These are phyloP conservation scores for Zymoseptoria passerinii DNA, from an alignment of 2,329 filamentous ascomycete species.

Conservation along the genomic window DNA sequence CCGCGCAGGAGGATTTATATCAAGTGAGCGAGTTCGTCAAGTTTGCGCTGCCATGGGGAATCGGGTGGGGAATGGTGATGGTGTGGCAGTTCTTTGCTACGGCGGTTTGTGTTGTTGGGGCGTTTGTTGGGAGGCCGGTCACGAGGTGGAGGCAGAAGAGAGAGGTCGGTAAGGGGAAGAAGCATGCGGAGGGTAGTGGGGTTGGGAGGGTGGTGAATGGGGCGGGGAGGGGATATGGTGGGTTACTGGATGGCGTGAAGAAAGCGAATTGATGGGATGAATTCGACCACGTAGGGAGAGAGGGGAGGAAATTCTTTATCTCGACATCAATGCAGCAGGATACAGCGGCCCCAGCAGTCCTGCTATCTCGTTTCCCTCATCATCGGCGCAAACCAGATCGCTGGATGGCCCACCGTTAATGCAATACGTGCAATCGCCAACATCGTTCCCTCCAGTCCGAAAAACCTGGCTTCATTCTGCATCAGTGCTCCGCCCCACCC, in stretches of 20 bases:
- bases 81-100: constrained; percentile 59
- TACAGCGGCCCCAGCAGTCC: too few relatives aligned
- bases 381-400: constrained; percentile 31
- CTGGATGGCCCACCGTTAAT: constrained; percentile 38
- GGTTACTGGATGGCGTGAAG: not conserved
- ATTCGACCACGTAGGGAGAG: too few relatives aligned
- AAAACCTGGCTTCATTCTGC: constrained; percentile 12
- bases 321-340: too few relatives aligned
- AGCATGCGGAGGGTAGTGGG: not conserved
- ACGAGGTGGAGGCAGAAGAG: constrained; percentile 21
- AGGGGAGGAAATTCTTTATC: too few relatives aligned
- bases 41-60: constrained; percentile 56
- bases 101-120: constrained; percentile 54
- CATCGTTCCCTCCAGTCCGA: constrained; percentile 28
- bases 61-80: constrained; percentile 42
- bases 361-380: not conserved
- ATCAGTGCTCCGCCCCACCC: constrained; percentile 13
- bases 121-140: constrained; percentile 44
- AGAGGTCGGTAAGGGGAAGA: not conserved
- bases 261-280: not conserved
- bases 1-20: constrained; percentile 72
- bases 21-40: constrained; percentile 67
- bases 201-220: not conserved
- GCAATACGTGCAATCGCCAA: constrained; percentile 34
- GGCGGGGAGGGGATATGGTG: not conserved